Evolutionary conservation across 164 flowering plant genomes (phyloP).

Genomic region (Euptelea pleiosperma): DNA sequence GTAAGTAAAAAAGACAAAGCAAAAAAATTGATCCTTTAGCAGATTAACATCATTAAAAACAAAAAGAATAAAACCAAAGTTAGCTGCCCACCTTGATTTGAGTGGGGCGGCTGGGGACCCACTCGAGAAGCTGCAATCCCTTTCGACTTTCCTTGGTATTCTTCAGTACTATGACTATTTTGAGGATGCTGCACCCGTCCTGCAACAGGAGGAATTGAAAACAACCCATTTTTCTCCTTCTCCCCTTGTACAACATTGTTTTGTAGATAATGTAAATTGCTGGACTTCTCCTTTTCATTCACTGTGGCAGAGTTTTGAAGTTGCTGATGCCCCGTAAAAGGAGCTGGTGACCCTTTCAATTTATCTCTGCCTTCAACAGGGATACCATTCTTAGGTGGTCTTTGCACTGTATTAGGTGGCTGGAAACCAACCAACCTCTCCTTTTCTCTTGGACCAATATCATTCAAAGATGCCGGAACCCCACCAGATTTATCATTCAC

Average conservation of each 20-base stretch:
- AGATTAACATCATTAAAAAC: background rate
- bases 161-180: conserved; percentile 4
- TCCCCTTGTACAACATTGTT: background rate
- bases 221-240: conserved; percentile 12
- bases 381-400: conserved; percentile 7
- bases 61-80: background rate
- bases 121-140: background rate
- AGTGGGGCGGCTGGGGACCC: conserved; percentile 7
- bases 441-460: conserved; percentile 5
- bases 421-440: conserved; percentile 4
- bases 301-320: conserved; percentile 4
- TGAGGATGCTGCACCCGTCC: conserved; percentile 7
- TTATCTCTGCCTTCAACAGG: conserved; percentile 9
- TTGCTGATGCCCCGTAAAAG: conserved; percentile 6
- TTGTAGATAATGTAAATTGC: background rate
- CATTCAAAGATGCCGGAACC: background rate
- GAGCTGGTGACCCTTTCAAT: conserved; percentile 7
- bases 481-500: conserved; percentile 5
- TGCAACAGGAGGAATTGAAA: conserved; percentile 9
- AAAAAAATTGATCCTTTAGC: background rate
- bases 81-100: conserved; percentile 15
- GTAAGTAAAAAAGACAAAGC: background rate
- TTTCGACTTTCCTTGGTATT: conserved; percentile 8
- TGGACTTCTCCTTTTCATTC: conserved; percentile 1
- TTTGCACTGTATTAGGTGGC: conserved; percentile 5